These are phyloP conservation scores for Termitomyces titanicus DNA, from an alignment of 768 basidiomycete genomes.

Conservation along the genomic window DNA sequence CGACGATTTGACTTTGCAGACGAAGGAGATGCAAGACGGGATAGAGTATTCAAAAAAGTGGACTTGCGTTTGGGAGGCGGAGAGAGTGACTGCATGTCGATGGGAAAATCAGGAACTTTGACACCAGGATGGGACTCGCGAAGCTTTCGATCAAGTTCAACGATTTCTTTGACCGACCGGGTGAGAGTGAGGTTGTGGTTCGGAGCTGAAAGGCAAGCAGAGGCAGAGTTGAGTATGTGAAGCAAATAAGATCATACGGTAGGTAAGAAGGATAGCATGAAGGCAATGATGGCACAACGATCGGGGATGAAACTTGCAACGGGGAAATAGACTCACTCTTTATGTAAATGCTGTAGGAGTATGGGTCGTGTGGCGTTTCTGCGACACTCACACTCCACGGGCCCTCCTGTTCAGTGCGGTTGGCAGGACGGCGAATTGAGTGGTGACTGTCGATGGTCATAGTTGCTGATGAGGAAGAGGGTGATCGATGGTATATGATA, in stretches of 20 bases:
- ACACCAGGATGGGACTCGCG: conserved; percentile 56
- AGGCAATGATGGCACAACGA: conserved; percentile 2
- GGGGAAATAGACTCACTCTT: conserved; percentile 66
- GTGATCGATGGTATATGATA: conserved; percentile 36
- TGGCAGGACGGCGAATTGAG: conserved; percentile 41
- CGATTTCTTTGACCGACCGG: conserved; percentile 69
- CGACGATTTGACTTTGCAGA: conserved; percentile 46
- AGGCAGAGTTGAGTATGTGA: conserved; percentile 19
- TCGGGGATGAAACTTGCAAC: conserved; percentile 8
- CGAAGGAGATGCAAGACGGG: conserved; percentile 74
- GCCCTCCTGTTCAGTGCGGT: conserved; percentile 75
- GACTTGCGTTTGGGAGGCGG: conserved; percentile 69
- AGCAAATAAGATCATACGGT: conserved; percentile 4
- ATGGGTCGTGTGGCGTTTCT: conserved; percentile 72
- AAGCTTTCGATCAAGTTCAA: conserved; percentile 81
- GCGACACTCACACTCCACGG: conserved; percentile 89
- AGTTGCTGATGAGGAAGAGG: conserved; percentile 18
- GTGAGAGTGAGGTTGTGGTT: conserved; percentile 89
- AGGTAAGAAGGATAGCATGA: neutral
- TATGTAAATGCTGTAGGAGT: conserved; percentile 80
- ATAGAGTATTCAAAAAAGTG: conserved; percentile 82
- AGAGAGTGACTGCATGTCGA: conserved; percentile 52
- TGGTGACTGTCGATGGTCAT: conserved; percentile 18
- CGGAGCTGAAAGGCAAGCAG: conserved; percentile 52
- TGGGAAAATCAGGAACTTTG: conserved; percentile 58